Base-by-base conservation (phyloP, 2,329 filamentous ascomycete genomes). In the Fonsecaea pedrosoi region DNA sequence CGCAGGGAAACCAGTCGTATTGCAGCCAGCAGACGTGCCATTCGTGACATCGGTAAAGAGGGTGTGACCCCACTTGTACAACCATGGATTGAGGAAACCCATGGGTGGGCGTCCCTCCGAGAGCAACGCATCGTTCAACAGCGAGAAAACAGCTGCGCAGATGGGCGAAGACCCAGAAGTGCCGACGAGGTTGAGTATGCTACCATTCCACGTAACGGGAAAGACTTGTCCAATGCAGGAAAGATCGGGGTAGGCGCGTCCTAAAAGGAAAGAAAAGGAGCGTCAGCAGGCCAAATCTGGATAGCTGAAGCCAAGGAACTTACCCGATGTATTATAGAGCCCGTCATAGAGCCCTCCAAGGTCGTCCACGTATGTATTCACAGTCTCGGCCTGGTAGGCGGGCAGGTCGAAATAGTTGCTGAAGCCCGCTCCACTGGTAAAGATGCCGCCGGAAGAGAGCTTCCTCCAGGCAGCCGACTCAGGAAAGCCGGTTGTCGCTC, bases 191-290 rank as follows among this genome's bases (percentile, higher is more conserved):
- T 74, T 75, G 15, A 70, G 18, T 38, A 73, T 73, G 4, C 50
- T 54, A 1, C 79, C 80, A 53, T 82, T 74, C 64, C 82, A 78
- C 54, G 78, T 74, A 40, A 82, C 76, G 18, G 77, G 68, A 69
- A 77, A 83, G 30, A 76, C 74, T 75, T 75, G 71, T 4, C 83
- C 82, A 67, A 91, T 86, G 18, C 86, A 86, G 1, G 87, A 79
- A 13, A 90, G 80, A 71, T 90, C 88, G 0, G 88, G 87, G 67
- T 87, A 86, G 0, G 79, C 89, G 65, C 88, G 83, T 0, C 88
- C 89, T 13, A 84, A 13, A 21, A 50, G 15, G 9, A 25, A 21
- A 30, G 6, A 21, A 25, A 50, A 13, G 15, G 21, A 25, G 21
- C 25, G 21, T 50, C 25, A 50, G 48, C 72, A 71, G 5, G 45